Base-by-base conservation (phyloP, 352 stramenopile genomes). In the Phytopythium montanum region DNA sequence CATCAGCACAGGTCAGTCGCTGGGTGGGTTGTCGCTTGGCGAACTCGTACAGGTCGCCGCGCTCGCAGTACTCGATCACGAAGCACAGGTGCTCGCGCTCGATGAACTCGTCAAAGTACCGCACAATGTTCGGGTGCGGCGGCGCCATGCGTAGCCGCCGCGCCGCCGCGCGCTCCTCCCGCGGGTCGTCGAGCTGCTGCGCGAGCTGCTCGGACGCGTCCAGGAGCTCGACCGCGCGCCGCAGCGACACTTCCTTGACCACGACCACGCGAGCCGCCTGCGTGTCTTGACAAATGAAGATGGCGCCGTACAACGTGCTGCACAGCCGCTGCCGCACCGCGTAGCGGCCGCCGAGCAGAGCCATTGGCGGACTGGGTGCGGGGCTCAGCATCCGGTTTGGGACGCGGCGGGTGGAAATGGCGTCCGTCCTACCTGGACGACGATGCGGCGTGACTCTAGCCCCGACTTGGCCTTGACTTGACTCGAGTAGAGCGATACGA, bases 271-370 rank as follows among this genome's bases (percentile, higher is more conserved):
- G 25, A 14, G n/a, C 45, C 14, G 26, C 14, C 13, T 62, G 38
- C 25, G 67, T 62, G 57, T 88, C 79, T 5, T 69, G 59, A 46
- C 74, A 85, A 36, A 88, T 60, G 54, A 65, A 80, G 29, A 89
- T 59, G 38, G 72, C 67, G 56, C 79, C 79, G 49, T 81, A 89
- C 18, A 82, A 65, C 44, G 79, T 85, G 25, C 64, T 45, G n/a
- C 73, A 67, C 10, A 88, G 60, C 55, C 74, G 64, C 9, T 56
- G 60, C 50, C 71, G 31, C 8, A 66, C 25, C 10, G 64, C 69
- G 36, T 80, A 80, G 23, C 72, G 69, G 39, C 64, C 68, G 33
- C 38, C 42, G 14, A 75, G 39, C 26, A 72, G 58, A 19, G 44
- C 54, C 68, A 70, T 73, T n/a, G n/a, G n/a, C n/a, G n/a, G n/a